Percentiles rank a stretch among this genome's conserved stretches.
phyloP scores from a whole-genome alignment of 352 stramenopile genomes.

The Plasmopara viticola region DNA sequence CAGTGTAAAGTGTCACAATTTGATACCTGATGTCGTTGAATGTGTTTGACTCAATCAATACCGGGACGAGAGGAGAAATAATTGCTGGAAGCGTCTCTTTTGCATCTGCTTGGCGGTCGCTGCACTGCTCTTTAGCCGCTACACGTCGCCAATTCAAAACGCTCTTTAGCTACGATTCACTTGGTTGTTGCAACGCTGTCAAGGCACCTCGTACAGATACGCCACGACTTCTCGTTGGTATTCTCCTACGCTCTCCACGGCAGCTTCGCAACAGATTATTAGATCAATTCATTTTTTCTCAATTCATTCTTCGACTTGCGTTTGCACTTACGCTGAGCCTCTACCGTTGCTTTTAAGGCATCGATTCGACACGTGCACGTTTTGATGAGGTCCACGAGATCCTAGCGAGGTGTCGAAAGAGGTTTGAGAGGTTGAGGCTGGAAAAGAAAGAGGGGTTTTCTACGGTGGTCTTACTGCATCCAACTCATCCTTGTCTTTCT shows the following conservation, averaged over 20 bases:
- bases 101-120: constrained; percentile 65
- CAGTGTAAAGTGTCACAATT: not conserved
- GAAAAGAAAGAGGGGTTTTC: no score
- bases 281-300: not conserved
- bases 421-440: no score
- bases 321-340: constrained; percentile 21
- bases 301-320: no score
- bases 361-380: constrained; percentile 61
- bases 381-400: constrained; percentile 69
- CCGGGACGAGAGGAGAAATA: constrained; percentile 62
- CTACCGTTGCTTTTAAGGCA: constrained; percentile 35
- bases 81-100: constrained; percentile 57
- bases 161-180: no score
- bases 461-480: constrained; percentile 32
- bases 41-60: constrained; percentile 1
- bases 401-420: constrained; percentile 14
- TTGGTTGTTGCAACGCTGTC: no score
- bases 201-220: constrained; percentile 54
- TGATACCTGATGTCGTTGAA: no score
- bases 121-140: constrained; percentile 65
- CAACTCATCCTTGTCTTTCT: constrained; percentile 72
- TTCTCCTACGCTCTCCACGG: constrained; percentile 23
- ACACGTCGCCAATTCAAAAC: not conserved
- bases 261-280: constrained; percentile 13
- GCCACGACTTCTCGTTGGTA: constrained; percentile 69